Base-by-base conservation (phyloP, 495 filamentous ascomycete species). In the Aspergillus biplanus region DNA sequence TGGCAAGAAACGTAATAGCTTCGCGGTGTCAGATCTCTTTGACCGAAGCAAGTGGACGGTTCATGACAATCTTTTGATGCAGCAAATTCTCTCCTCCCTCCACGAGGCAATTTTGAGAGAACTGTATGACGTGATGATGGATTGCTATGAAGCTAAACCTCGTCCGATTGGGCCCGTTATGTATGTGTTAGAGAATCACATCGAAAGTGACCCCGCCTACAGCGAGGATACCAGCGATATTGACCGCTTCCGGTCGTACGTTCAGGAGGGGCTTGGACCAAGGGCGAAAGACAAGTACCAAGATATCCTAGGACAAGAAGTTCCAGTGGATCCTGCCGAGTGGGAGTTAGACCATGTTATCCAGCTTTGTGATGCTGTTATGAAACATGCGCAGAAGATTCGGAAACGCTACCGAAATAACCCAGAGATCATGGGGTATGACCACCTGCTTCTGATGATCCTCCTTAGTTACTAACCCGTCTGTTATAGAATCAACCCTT, bases 331-430 rank as follows among this genome's bases (percentile, higher is more conserved):
- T 58, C 85, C 89, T 64, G 85, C 90, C 59, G 83, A 90, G 42
- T 96, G 95, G 91, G 85, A 95, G 63, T 89, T 93, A 67, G 90
- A 83, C 59, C 88, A 97, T 73, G 87, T 98, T 53, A 90, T 97
- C 58, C 85, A 93, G 64, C 86, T 98, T 46, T 92, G 92, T 21
- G 90, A 96, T 70, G 85, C 89, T 1, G 90, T 97, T 4, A 86
- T 91, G 9, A 90, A 89, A 65, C 82, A 97, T 31, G 89, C 87
- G 32, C 86, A 93, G 65, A 92, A 86, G 73, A 94, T 97, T 64
- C 88, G 92, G 76, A 98, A 97, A 75, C 87, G 96, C 27, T 99
- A 94, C 74, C 84, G 85, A 60, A 93, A 90, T 62, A 96, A 90
- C 62, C 92, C 92, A 1, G 89, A 91, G 52, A 88, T 98, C 59